phyloP scores from a whole-genome alignment of 2,329 filamentous ascomycete species.

The Botrytis galanthina region DNA sequence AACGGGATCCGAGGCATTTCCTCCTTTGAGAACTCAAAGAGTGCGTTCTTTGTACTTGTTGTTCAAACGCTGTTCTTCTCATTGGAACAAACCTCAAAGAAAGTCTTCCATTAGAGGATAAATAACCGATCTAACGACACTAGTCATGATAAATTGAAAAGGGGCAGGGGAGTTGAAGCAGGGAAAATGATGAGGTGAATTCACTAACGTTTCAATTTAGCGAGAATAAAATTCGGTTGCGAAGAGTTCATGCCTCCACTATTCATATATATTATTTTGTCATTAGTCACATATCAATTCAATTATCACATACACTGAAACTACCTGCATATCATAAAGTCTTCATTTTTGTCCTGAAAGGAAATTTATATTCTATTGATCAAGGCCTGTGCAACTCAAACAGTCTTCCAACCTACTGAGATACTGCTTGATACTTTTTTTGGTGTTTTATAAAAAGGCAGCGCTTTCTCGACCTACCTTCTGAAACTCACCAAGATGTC shows the following conservation, averaged over 20 bases:
- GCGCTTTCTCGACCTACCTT: background rate
- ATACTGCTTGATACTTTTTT: background rate
- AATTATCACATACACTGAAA: background rate
- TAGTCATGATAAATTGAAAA: background rate
- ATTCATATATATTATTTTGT: background rate
- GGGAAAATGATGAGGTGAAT: background rate
- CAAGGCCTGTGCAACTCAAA: background rate
- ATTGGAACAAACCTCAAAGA: background rate
- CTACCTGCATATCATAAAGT: background rate
- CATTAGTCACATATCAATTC: background rate
- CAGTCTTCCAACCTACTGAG: background rate
- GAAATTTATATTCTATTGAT: background rate
- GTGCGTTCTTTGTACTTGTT: background rate
- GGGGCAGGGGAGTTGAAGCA: background rate
- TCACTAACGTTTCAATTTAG: background rate
- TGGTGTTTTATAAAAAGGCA: background rate
- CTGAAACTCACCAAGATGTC: background rate
- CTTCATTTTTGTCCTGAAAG: background rate
- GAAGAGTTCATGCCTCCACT: background rate
- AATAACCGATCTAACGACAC: background rate
- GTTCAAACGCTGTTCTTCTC: background rate
- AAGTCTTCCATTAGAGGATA: background rate
- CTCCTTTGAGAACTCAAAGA: background rate
- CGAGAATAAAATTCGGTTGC: background rate
- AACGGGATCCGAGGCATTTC: background rate